Evolutionary conservation across 306 rosid genomes (phyloP).

Genomic region (Dalbergia oliveri): DNA sequence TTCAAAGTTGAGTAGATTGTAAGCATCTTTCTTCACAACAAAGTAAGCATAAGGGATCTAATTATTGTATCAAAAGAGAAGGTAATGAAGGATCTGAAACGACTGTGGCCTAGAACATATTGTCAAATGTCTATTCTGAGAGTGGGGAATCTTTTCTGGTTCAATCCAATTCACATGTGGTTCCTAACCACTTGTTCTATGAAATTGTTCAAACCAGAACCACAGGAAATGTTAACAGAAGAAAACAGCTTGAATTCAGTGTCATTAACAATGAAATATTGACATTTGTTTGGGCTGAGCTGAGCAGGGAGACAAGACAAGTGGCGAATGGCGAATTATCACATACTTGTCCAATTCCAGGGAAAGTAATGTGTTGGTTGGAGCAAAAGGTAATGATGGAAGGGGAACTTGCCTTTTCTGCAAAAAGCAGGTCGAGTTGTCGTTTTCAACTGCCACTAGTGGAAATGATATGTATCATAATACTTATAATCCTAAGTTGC

Average conservation of each 20-base stretch:
- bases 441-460: background rate
- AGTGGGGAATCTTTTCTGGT: constrained; percentile 16
- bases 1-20: constrained; percentile 7
- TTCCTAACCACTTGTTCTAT: background rate
- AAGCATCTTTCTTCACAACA: constrained; percentile 12
- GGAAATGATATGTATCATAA: background rate
- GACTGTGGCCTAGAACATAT: background rate
- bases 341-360: background rate
- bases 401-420: background rate
- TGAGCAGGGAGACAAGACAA: background rate
- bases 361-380: background rate
- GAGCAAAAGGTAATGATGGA: background rate
- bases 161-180: background rate
- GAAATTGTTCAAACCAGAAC: constrained; percentile 11
- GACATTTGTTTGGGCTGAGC: background rate
- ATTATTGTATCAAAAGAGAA: constrained; percentile 32
- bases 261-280: background rate
- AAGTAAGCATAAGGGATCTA: constrained; percentile 25
- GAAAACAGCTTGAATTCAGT: background rate
- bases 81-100: constrained; percentile 30
- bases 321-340: constrained; percentile 9
- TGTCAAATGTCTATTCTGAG: constrained; percentile 22
- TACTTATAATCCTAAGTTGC: background rate
- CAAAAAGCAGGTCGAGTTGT: background rate
- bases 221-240: background rate